Percentiles rank a stretch among this genome's conserved stretches.
These are phyloP conservation scores for Kodamaea lidongshanica DNA, from an alignment of 805 yeast genomes.

Conservation along the genomic window DNA sequence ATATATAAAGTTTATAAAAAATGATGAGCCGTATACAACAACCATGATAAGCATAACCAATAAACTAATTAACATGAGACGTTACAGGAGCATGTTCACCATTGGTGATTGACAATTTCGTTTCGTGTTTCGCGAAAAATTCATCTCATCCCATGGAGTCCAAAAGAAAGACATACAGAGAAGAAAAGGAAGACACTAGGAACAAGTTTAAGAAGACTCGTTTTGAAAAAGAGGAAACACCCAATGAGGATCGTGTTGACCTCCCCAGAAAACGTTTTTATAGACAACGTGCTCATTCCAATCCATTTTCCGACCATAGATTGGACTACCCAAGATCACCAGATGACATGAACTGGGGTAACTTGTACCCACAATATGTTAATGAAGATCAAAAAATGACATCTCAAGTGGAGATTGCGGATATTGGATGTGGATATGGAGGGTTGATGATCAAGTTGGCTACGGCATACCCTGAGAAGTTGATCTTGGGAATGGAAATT, in stretches of 20 bases:
- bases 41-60: too few relatives aligned
- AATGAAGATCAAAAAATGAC: conserved; percentile 39
- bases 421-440: conserved; percentile 97
- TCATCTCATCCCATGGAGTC: conserved; percentile 11
- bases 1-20: too few relatives aligned
- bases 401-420: conserved; percentile 77
- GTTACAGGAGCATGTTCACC: too few relatives aligned
- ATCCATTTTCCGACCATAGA: conserved; percentile 93
- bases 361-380: conserved; percentile 58
- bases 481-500: conserved; percentile 93
- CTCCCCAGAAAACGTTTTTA: conserved; percentile 83
- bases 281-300: conserved; percentile 96
- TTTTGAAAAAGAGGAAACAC: conserved; percentile 28
- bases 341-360: conserved; percentile 79
- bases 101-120: too few relatives aligned
- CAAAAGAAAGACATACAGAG: conserved; percentile 47
- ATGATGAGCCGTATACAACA: too few relatives aligned
- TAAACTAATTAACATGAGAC: too few relatives aligned
- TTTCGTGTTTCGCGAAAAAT: too few relatives aligned
- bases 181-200: conserved; percentile 39
- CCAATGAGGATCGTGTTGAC: conserved; percentile 29
- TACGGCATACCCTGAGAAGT: conserved; percentile 63
- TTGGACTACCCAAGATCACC: conserved; percentile 84
- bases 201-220: conserved; percentile 41
- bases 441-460: conserved; percentile 80